Base-by-base conservation (phyloP, 805 yeast genomes). In the Helenozyma baotianmanensis region DNA sequence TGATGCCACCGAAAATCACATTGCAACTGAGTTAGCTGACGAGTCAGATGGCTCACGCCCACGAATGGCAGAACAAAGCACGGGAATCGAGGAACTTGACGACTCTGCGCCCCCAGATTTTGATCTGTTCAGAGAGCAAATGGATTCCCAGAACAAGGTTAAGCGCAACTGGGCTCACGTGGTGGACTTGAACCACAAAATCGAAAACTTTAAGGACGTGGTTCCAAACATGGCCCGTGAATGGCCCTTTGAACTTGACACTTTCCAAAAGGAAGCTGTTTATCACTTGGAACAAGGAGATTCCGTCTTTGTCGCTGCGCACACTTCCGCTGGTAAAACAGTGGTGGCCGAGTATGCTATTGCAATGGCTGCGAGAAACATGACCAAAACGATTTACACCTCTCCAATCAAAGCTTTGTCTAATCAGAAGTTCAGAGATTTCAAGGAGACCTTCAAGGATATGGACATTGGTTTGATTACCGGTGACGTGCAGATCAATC, bases 321-420 rank as follows among this genome's bases (percentile, higher is more conserved):
- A 90, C 58, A 90, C 98, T 0, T 90, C 97, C 3, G 98, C 98
- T 0, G 98, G 98, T 61, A 90, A 90, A 53, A 90, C 98, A 0
- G 98, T 90, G 3, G 96, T 92, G 16, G 98, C 98, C 0, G 98
- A 90, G 55, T 90, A 90, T 54, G 97, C 97, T 3, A 92, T 90
- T 57, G 96, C 97, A 3, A 82, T 90, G 95, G 94, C 97, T 1
- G 76, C 80, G 40, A 70, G 95, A 54, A 90, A 92, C 55, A 89
- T 89, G 96, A 90, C 97, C 9, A 90, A 89, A 54, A 87, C 96
- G 1, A 92, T 90, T 30, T 90, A 90, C 57, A 90, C 98, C 0
- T 89, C 97, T 0, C 98, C 98, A 14, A 87, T 87, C 46, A 87
- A 87, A 54, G 96, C 96, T 0, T 63, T 87, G 42, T 82, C 94